Conservation (phyloP, 352 stramenopile species). For the Globisporangium splendens region DNA sequence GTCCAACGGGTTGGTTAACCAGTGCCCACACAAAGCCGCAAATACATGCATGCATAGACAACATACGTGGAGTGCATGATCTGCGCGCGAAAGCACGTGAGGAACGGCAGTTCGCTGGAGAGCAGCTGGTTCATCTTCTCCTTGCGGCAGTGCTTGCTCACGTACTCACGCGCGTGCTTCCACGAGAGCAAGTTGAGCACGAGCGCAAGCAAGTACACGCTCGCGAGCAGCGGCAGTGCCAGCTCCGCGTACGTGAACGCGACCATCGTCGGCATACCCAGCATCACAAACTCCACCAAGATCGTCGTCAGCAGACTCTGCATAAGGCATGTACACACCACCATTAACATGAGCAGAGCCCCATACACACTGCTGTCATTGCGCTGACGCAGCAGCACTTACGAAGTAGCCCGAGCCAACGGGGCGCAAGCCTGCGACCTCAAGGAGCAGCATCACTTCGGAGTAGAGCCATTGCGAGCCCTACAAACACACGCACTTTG, state of each 20-base stretch:
- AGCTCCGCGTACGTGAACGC: constrained; percentile 65
- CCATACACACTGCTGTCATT: neutral
- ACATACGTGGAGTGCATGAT: constrained; percentile 82
- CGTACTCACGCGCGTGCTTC: constrained; percentile 67
- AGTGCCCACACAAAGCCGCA: too few relatives aligned
- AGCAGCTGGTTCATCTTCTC: constrained; percentile 79
- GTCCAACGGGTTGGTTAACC: too few relatives aligned
- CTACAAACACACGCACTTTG: constrained; percentile 16
- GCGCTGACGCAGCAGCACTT: constrained; percentile 1
- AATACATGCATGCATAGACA: neutral
- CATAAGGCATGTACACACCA: too few relatives aligned
- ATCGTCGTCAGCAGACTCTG: constrained; percentile 56
- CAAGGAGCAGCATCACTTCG: constrained; percentile 70
- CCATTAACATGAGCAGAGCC: constrained; percentile 4
- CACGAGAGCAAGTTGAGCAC: constrained; percentile 60
- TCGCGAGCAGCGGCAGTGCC: constrained; percentile 47
- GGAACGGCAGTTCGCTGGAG: constrained; percentile 66
- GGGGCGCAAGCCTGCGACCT: constrained; percentile 56
- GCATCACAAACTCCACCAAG: constrained; percentile 63
- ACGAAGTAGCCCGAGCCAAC: constrained; percentile 55
- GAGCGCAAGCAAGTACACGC: constrained; percentile 48
- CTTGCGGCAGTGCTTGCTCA: constrained; percentile 77
- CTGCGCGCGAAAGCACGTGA: constrained; percentile 78
- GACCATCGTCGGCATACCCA: constrained; percentile 69
- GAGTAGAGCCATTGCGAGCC: constrained; percentile 81